These are phyloP conservation scores for Colletotrichum cuscutae DNA, from an alignment of 2,329 filamentous ascomycete species.

Conservation along the genomic window DNA sequence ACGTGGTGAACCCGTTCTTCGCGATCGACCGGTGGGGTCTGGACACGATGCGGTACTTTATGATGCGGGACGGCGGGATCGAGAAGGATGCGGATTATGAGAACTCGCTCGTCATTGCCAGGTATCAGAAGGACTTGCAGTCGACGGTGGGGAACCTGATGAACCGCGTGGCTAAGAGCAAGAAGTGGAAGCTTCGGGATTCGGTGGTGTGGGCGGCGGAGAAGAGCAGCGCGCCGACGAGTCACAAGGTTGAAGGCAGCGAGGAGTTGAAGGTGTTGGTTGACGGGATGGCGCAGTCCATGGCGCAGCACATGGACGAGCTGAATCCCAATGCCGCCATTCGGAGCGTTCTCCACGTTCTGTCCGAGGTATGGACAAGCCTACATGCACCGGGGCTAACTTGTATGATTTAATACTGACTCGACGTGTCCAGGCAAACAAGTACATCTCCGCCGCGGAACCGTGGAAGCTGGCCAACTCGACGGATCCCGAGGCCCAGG, in stretches of 20 bases:
- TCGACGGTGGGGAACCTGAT: slow-evolving; percentile 83
- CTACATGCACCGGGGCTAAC: not conserved
- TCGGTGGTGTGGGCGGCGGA: slow-evolving; percentile 55
- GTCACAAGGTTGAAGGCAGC: not conserved
- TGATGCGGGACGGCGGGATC: slow-evolving; percentile 83
- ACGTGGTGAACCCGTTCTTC: slow-evolving; percentile 94
- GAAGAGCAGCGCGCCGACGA: not conserved
- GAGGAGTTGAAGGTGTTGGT: slow-evolving; percentile 42
- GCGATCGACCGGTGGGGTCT: slow-evolving; percentile 89
- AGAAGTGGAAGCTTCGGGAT: slow-evolving; percentile 74
- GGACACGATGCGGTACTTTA: slow-evolving; percentile 89
- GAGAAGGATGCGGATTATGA: slow-evolving; percentile 84
- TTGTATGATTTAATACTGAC: slow-evolving; percentile 29
- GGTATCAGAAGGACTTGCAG: slow-evolving; percentile 84
- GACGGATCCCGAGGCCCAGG: slow-evolving; percentile 44
- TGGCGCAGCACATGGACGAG: slow-evolving; percentile 68
- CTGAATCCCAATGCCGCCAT: slow-evolving; percentile 75
- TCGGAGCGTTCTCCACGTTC: slow-evolving; percentile 69
- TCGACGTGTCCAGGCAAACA: slow-evolving; percentile 47
- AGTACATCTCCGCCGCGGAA: slow-evolving; percentile 64
- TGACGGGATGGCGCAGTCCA: slow-evolving; percentile 35
- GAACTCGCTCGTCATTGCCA: slow-evolving; percentile 77
- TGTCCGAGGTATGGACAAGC: slow-evolving; percentile 63
- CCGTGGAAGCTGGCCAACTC: slow-evolving; percentile 74
- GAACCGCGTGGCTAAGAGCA: slow-evolving; percentile 74